A percentile compares a stretch with the other conserved stretches of the same genome.
phyloP scores from a whole-genome alignment of 2,329 filamentous ascomycete genomes.

The Aspergillus viridinutans region DNA sequence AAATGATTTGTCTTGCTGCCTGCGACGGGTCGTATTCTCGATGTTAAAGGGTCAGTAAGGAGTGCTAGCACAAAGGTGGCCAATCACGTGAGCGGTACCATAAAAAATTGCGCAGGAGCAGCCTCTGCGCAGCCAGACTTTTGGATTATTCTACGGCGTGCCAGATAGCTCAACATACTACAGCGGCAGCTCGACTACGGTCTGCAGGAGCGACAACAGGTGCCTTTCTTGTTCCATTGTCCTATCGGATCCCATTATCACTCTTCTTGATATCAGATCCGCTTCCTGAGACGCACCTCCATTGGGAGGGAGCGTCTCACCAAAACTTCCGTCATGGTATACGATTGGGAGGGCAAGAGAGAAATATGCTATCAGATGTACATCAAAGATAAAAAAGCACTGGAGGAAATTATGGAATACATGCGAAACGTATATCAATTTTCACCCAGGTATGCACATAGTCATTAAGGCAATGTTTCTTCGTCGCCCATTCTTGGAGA shows the following conservation, averaged over 20 bases:
- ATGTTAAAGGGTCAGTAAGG: too few relatives aligned
- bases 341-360: conserved; percentile 65
- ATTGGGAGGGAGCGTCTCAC: conserved; percentile 20
- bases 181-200: conserved; percentile 23
- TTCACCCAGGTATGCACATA: conserved; percentile 59
- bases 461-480: conserved; percentile 1
- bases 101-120: conserved; percentile 20
- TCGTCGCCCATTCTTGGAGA: neutral
- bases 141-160: conserved; percentile 13
- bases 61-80: neutral
- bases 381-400: conserved; percentile 67
- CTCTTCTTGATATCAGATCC: conserved; percentile 1
- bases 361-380: conserved; percentile 67
- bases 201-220: conserved; percentile 33
- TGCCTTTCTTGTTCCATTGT: conserved; percentile 23
- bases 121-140: conserved; percentile 15
- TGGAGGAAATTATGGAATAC: conserved; percentile 71
- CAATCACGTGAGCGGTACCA: neutral
- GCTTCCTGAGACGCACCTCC: conserved; percentile 23
- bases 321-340: conserved; percentile 41
- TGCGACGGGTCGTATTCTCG: neutral
- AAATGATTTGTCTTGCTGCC: neutral
- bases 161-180: conserved; percentile 10
- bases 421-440: conserved; percentile 64
- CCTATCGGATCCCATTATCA: neutral